phyloP scores from a whole-genome alignment of 179 eudicot species.

The Beta corolliflora region DNA sequence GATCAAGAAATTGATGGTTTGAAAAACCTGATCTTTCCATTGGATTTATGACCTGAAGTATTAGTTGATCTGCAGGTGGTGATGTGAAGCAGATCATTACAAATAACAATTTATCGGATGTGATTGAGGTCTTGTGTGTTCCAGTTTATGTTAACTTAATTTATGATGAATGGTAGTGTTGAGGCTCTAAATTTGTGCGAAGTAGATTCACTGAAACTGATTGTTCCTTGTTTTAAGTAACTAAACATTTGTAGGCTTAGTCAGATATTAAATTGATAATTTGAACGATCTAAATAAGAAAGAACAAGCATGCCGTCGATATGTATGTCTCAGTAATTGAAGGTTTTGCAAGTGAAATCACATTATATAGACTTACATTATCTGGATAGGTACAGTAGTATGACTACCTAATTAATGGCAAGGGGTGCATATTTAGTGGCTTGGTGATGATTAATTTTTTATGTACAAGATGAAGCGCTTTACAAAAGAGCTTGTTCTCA shows the following conservation, averaged over 20 bases:
- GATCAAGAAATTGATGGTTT: background rate
- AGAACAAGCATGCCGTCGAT: background rate
- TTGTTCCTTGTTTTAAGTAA: background rate
- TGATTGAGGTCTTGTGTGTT: conserved; percentile 70
- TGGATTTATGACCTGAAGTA: conserved; percentile 37
- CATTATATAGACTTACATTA: background rate
- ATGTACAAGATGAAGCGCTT: background rate
- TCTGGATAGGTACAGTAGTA: background rate
- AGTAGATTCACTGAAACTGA: background rate
- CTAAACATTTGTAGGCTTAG: background rate
- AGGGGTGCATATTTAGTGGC: background rate
- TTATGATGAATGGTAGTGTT: background rate
- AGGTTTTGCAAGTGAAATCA: background rate
- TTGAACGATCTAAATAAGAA: background rate
- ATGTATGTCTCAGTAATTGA: background rate
- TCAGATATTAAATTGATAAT: too few relatives aligned
- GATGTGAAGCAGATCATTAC: conserved; percentile 79
- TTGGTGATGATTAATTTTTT: background rate
- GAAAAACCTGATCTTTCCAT: conserved; percentile 7
- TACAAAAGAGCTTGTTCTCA: background rate
- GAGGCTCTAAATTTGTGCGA: background rate
- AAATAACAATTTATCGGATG: conserved; percentile 54
- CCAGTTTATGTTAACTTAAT: conserved; percentile 18
- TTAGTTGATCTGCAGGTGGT: conserved; percentile 76
- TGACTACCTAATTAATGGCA: background rate